phyloP scores from a whole-genome alignment of 192 early-diverging fungal genomes.

The Coemansia sp. region DNA sequence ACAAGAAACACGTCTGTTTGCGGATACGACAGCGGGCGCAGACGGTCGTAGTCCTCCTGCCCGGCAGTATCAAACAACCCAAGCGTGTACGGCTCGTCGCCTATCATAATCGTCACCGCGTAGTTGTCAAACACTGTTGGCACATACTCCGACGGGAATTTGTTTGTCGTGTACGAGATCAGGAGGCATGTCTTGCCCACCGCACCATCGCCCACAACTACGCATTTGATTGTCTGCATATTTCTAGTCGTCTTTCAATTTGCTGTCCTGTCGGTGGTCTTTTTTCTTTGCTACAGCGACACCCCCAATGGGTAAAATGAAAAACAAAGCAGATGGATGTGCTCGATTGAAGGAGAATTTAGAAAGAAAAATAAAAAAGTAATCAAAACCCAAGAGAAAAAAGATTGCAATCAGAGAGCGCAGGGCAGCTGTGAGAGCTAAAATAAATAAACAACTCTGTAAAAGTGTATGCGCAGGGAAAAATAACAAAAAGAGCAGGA shows the following conservation, averaged over 20 bases:
- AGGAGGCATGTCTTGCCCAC: slow-evolving; percentile 90
- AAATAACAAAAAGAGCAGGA: too few relatives aligned
- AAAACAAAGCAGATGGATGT: not conserved
- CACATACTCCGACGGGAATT: slow-evolving; percentile 81
- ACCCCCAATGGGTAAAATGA: not conserved
- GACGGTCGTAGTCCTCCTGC: slow-evolving; percentile 95
- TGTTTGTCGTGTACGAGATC: slow-evolving; percentile 76
- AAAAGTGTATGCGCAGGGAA: too few relatives aligned
- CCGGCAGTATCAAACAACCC: slow-evolving; percentile 95
- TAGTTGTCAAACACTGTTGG: slow-evolving; percentile 98
- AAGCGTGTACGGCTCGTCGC: slow-evolving; percentile 92
- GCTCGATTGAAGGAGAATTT: not conserved
- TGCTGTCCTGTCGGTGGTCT: not conserved
- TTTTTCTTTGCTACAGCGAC: slow-evolving; percentile 8
- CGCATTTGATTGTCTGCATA: slow-evolving; percentile 86
- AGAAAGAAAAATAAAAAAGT: not conserved
- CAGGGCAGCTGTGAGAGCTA: too few relatives aligned
- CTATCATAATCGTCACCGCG: slow-evolving; percentile 97
- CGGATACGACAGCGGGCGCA: slow-evolving; percentile 87
- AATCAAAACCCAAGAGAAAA: too few relatives aligned
- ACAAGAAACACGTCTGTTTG: slow-evolving; percentile 90
- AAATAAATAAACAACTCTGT: too few relatives aligned
- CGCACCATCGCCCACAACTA: slow-evolving; percentile 89
- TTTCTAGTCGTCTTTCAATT: not conserved
- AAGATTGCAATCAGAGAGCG: too few relatives aligned